Percentiles rank a stretch among this genome's conserved stretches.
These are phyloP conservation scores for Salix arbutifolia DNA, from an alignment of 345 rosid species.

Conservation along the genomic window DNA sequence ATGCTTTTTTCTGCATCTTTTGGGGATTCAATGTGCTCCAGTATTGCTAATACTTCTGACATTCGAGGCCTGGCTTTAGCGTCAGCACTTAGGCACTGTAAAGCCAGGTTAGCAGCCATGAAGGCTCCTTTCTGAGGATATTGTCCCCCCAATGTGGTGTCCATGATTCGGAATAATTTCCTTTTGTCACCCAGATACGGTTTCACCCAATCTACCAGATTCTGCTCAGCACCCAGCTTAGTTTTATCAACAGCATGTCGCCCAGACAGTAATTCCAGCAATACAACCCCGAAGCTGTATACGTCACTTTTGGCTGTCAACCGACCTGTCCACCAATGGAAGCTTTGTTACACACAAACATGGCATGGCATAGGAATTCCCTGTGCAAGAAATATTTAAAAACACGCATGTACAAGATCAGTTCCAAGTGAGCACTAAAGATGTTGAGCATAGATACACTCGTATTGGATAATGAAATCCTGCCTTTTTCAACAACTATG, in stretches of 20 bases:
- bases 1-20: conserved; percentile 29
- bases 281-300: conserved; percentile 92
- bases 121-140: conserved; percentile 85
- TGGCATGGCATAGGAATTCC: neutral
- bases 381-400: neutral
- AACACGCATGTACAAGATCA: neutral
- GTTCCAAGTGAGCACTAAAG: neutral
- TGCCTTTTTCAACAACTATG: neutral
- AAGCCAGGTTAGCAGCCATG: conserved; percentile 74
- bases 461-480: neutral
- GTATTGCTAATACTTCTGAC: conserved; percentile 68
- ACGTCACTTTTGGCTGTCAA: conserved; percentile 92
- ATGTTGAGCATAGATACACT: neutral
- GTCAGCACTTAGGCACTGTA: conserved; percentile 57
- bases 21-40: conserved; percentile 58
- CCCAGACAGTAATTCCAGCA: conserved; percentile 86
- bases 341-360: conserved; percentile 12
- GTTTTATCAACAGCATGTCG: conserved; percentile 83
- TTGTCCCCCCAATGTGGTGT: conserved; percentile 90
- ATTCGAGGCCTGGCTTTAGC: conserved; percentile 78
- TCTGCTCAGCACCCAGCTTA: conserved; percentile 78
- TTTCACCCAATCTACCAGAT: conserved; percentile 90
- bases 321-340: conserved; percentile 56
- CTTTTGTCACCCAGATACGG: conserved; percentile 85
- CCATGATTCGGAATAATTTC: conserved; percentile 87